Base-by-base conservation (phyloP, 345 rosid genomes). In the Toxicodendron radicans region DNA sequence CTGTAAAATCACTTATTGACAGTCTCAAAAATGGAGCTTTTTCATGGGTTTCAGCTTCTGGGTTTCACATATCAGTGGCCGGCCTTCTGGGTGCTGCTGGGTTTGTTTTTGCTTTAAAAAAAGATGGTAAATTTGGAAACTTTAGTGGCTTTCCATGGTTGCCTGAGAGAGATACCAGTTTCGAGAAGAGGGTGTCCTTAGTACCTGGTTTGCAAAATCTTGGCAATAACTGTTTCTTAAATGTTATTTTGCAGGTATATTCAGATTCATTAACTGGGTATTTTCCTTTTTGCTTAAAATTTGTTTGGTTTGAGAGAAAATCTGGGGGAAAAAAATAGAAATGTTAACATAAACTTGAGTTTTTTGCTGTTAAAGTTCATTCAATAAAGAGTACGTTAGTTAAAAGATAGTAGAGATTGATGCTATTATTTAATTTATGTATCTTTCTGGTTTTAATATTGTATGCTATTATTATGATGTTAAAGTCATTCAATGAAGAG, bases 181-280 rank as follows among this genome's bases (percentile, higher is more conserved):
- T 48, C 18, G 83, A 85, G 43, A 77, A 84, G 73, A 38, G 8
- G 43, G n/a, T 53, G 10, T 59, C 63, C 68, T 72, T 85, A 21
- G 89, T 91, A 2, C 97, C 97, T 45, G 99, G 97, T 17, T 78
- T 92, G 78, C 89, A 81, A 72, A 95, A 95, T 83, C 90, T 84
- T 24, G 97, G 95, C 4, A 92, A 88, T 69, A 92, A 91, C 69
- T 92, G 97, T 81, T 95, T 92, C 78, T 82, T 92, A 74, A 95
- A 92, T 76, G 97, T 87, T 23, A 83, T 92, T 35, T 80, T 95
- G 58, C 99, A 92, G 97, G 99, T 95, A 70, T 58, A 52, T 45
- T 77, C 68, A 27, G 53, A 23, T 73, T 71, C 45, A 51, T 23
- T 70, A 10, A 17, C 10, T 59, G 71, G 74, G 61, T 64, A 16